Base-by-base conservation (phyloP, 495 filamentous ascomycete species). In the Acidomyces sp. region DNA sequence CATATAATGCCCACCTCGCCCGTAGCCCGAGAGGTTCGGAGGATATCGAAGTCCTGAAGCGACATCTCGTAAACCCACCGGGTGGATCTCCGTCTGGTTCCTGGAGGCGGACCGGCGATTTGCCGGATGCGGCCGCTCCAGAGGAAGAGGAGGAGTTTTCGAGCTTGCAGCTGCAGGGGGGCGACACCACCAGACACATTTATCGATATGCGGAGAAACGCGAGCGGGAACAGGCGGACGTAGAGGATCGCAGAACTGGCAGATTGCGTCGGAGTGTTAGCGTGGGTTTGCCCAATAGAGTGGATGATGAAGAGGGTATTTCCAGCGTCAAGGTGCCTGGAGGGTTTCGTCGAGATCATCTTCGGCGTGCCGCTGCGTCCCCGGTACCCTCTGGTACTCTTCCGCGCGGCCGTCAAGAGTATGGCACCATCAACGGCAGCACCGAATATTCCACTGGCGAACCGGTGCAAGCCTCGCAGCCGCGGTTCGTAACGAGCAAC, bases 131-230 rank as follows among this genome's bases (percentile, higher is more conserved):
- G 2, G 6, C 15, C n/a, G 27, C 39, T 33, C 30, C 30, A 1
- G 44, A 33, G 6, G 74, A 70, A 16, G 72, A 77, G 10, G 81
- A 86, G 20, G 83, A 92, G 52, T 97, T 97, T 55, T 95, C 87
- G 20, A 94, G 87, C 60, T 59, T 97, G 49, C 75, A 75, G 51
- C 62, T 96, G 30, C 92, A 95, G 52, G 90, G 90, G 22, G 90
- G 90, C 25, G 90, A 97, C 56, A 79, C 95, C 27, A 94, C 86
- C 19, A 67, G 90, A 38, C 80, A 90, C 35, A 87, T 97, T 37
- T 97, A 97, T 57, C 77, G 80, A 30, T 95, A 88, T 79, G 82
- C 84, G 2, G 85, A 94, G 82, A 92, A 53, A 80, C 79, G 13
- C 68, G 78, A 49, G 62, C 68, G 68, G 71, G 46, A 70, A 72